Evolutionary conservation across 2,329 filamentous ascomycete species (phyloP).

Genomic region (Cladosporium sp.): DNA sequence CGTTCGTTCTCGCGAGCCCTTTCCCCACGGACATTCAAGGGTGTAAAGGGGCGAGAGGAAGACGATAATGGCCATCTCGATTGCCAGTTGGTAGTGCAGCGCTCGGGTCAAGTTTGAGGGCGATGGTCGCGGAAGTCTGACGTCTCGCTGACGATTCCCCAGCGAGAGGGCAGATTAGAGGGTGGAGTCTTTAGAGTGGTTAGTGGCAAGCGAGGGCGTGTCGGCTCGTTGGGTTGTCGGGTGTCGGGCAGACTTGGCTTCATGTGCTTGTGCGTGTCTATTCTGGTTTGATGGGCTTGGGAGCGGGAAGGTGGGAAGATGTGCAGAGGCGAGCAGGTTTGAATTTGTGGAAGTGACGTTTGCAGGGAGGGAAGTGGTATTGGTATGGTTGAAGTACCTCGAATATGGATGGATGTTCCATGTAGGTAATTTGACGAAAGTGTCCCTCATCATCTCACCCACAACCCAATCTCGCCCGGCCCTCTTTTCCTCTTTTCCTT

Average conservation of each 20-base stretch:
- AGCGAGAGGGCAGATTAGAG: constrained; percentile 3
- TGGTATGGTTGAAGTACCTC: background rate
- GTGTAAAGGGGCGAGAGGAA: background rate
- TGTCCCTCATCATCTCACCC: background rate
- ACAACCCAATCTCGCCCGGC: background rate
- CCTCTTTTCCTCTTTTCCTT: background rate
- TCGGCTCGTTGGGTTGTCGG: background rate
- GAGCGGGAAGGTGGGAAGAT: background rate
- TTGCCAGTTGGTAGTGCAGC: background rate
- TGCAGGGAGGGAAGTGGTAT: background rate
- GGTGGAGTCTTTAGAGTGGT: background rate
- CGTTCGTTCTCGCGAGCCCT: background rate
- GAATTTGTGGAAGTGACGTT: background rate
- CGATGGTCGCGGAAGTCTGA: background rate
- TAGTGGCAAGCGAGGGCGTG: constrained; percentile 1
- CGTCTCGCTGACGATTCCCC: constrained; percentile 4
- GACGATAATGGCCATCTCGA: background rate
- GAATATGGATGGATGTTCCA: background rate
- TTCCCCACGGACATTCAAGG: background rate
- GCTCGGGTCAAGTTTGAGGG: background rate
- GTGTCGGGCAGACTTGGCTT: constrained; percentile 4
- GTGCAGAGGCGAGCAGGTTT: background rate
- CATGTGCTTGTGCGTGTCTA: constrained; percentile 9
- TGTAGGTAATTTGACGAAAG: background rate
- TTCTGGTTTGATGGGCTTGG: background rate